A percentile compares a stretch with the other conserved stretches of the same genome.
These are phyloP conservation scores for Myriosclerotinia duriaeana DNA, from an alignment of 2,329 filamentous ascomycete species.

Conservation along the genomic window DNA sequence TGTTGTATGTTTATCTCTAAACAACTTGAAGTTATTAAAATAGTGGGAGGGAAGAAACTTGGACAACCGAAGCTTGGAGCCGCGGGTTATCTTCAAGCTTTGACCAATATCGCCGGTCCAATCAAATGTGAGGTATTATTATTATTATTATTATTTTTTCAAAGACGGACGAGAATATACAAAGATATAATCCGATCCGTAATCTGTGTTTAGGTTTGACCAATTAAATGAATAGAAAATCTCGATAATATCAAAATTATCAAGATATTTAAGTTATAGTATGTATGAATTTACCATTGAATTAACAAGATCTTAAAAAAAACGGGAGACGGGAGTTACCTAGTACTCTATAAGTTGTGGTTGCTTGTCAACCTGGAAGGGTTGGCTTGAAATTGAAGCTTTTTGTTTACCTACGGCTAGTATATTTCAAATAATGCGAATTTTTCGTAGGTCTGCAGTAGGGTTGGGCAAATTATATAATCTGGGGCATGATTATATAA, in stretches of 20 bases:
- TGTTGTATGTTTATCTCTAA: constrained; percentile 3
- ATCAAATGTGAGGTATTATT: constrained; percentile 6
- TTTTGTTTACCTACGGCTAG: no score
- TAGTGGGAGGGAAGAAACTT: constrained; percentile 21
- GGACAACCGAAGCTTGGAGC: constrained; percentile 16
- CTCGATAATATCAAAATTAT: not conserved
- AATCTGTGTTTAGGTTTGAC: not conserved
- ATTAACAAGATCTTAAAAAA: no score
- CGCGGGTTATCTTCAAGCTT: constrained; percentile 17
- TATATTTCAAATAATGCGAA: constrained; percentile 18
- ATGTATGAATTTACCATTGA: no score
- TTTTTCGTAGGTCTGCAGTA: constrained; percentile 21
- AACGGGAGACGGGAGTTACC: no score
- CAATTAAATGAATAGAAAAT: not conserved
- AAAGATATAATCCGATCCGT: constrained; percentile 6
- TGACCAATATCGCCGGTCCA: not conserved
- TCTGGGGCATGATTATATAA: no score
- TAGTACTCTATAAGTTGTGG: no score
- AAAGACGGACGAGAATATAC: not conserved
- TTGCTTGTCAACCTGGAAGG: no score
- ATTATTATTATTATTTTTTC: no score
- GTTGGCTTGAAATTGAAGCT: no score
- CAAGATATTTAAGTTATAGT: not conserved
- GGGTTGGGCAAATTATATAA: no score
- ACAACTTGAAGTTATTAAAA: constrained; percentile 18